A percentile compares a stretch with the other conserved stretches of the same genome.
phyloP scores from a whole-genome alignment of 345 rosid species.

The Salix brachista region DNA sequence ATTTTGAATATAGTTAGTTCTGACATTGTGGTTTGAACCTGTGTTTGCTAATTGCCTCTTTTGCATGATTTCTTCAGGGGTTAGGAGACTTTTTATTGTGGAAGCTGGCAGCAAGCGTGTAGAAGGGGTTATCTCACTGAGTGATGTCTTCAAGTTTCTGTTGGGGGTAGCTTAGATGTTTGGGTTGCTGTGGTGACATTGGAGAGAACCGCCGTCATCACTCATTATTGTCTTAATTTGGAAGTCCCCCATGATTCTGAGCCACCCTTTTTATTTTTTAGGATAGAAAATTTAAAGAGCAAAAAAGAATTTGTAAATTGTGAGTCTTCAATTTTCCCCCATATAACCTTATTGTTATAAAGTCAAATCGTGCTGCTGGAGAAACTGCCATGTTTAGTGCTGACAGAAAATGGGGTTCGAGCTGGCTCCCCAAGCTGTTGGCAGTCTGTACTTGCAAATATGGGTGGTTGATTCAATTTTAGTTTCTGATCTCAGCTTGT shows the following conservation, averaged over 20 bases:
- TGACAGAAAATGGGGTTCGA: slow-evolving; percentile 20
- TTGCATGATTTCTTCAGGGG: slow-evolving; percentile 37
- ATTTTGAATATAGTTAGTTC: neutral
- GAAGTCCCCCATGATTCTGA: slow-evolving; percentile 17
- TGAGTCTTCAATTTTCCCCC: slow-evolving; percentile 26
- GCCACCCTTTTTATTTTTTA: slow-evolving; percentile 13
- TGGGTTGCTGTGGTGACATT: slow-evolving; percentile 1
- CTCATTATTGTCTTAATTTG: slow-evolving; percentile 13
- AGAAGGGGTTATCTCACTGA: slow-evolving; percentile 69
- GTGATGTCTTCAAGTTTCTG: slow-evolving; percentile 66
- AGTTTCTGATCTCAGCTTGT: neutral
- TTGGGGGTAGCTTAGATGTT: slow-evolving; percentile 32
- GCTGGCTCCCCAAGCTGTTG: slow-evolving; percentile 1
- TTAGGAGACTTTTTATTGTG: slow-evolving; percentile 66
- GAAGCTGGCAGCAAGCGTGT: slow-evolving; percentile 90
- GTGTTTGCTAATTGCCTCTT: neutral
- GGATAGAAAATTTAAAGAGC: slow-evolving; percentile 43
- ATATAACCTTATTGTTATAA: slow-evolving; percentile 16
- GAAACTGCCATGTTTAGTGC: slow-evolving; percentile 17
- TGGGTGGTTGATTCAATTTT: neutral
- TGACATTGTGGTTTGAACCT: too few relatives aligned
- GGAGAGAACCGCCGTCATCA: slow-evolving; percentile 20
- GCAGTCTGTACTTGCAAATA: slow-evolving; percentile 6
- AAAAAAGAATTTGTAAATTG: slow-evolving; percentile 44
- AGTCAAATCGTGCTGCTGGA: slow-evolving; percentile 18